Evolutionary conservation across 192 early-diverging fungal species (phyloP).

Genomic region (Backusella circina): DNA sequence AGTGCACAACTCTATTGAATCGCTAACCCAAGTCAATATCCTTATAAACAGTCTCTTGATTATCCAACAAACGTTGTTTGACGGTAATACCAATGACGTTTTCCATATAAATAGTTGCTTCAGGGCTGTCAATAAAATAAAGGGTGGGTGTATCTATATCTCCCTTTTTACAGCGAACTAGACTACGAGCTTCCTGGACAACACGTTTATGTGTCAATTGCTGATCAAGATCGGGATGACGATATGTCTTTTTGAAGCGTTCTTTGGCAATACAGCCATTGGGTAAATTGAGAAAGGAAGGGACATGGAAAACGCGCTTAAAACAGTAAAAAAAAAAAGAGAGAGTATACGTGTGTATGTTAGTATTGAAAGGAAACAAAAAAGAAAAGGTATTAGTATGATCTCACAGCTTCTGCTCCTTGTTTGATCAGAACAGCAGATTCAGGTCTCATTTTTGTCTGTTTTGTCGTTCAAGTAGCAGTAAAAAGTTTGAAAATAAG

Average conservation of each 20-base stretch:
- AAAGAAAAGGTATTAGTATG: neutral
- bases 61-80: conserved; percentile 59
- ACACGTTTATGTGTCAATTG: conserved; percentile 75
- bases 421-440: conserved; percentile 8
- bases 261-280: conserved; percentile 80
- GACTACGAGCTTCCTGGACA: conserved; percentile 81
- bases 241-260: conserved; percentile 88
- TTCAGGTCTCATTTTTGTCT: neutral
- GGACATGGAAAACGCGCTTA: conserved; percentile 71
- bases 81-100: conserved; percentile 76
- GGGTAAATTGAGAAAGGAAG: conserved; percentile 53
- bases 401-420: conserved; percentile 19
- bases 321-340: neutral
- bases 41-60: conserved; percentile 13
- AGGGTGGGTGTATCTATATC: conserved; percentile 81
- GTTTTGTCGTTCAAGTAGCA: neutral
- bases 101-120: conserved; percentile 87
- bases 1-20: neutral
- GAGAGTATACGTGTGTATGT: too few species aligned
- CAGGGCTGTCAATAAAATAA: conserved; percentile 71
- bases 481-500: neutral
- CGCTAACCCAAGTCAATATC: conserved; percentile 11
- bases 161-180: conserved; percentile 66
- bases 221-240: conserved; percentile 87
- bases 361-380: neutral